Conservation (phyloP, 1,284 basidiomycete species). For the Apiotrichum siamense region DNA sequence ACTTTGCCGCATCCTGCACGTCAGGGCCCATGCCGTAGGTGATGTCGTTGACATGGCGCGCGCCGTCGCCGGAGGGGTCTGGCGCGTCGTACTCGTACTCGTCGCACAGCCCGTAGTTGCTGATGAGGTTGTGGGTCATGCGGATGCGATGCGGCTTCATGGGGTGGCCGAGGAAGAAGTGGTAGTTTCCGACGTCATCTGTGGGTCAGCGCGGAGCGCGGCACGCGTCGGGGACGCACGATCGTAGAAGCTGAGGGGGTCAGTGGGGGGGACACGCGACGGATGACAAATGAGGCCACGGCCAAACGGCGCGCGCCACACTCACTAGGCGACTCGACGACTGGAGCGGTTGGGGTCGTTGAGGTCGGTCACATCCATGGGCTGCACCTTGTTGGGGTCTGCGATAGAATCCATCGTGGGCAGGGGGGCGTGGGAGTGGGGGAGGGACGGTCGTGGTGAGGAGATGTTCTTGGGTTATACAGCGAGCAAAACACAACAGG, state of each 20-base stretch:
- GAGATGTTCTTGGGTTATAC: too few relatives aligned
- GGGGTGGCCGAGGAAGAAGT: conserved; percentile 79
- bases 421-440: background rate
- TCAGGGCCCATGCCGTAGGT: conserved; percentile 14
- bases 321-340: conserved; percentile 22
- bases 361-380: conserved; percentile 17
- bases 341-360: conserved; percentile 18
- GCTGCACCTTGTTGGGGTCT: conserved; percentile 11
- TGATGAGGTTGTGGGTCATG: conserved; percentile 86
- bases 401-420: conserved; percentile 7
- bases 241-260: conserved; percentile 30
- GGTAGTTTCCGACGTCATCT: conserved; percentile 50
- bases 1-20: conserved; percentile 23
- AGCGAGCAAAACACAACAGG: too few relatives aligned
- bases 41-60: conserved; percentile 25
- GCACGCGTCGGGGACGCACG: conserved; percentile 16
- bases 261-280: background rate
- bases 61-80: conserved; percentile 23
- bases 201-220: background rate
- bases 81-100: conserved; percentile 28
- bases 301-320: too few relatives aligned
- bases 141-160: conserved; percentile 95
- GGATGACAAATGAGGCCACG: background rate
- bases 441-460: background rate
- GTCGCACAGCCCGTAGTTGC: conserved; percentile 70